Percentiles rank a stretch among this genome's conserved stretches.
Evolutionary conservation across 345 rosid species (phyloP).

Genomic region (Draba incana): DNA sequence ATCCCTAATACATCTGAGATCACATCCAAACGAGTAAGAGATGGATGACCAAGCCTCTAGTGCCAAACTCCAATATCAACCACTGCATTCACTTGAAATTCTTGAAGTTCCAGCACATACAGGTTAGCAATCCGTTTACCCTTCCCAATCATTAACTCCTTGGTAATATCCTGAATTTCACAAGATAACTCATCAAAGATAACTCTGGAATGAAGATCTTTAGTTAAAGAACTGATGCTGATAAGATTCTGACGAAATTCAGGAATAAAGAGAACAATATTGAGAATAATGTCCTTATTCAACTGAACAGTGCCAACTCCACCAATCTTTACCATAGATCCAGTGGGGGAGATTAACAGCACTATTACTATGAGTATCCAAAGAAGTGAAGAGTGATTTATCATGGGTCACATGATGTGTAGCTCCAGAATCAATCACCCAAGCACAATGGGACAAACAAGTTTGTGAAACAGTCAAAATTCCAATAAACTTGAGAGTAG

Average conservation of each 20-base stretch:
- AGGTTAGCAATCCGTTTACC: too few species aligned
- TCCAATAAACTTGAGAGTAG: too few species aligned
- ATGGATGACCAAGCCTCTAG: neutral
- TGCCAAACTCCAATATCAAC: neutral
- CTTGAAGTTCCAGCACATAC: too few species aligned
- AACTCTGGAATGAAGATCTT: too few species aligned
- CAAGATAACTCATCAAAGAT: too few species aligned
- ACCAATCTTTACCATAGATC: neutral
- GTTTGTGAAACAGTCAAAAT: too few species aligned
- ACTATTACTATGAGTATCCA: neutral
- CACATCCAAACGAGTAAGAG: too few species aligned
- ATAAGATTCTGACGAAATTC: neutral
- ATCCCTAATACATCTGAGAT: too few species aligned
- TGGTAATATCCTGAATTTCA: too few species aligned
- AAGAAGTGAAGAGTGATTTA: accelerated
- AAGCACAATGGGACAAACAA: too few species aligned
- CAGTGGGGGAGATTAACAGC: neutral
- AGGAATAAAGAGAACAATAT: neutral
- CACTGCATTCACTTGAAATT: neutral
- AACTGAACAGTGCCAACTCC: neutral
- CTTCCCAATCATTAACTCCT: too few species aligned
- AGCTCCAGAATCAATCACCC: neutral
- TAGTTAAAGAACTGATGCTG: neutral
- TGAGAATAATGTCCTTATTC: neutral
- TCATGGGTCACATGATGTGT: neutral